Evolutionary conservation across 106 monocot genomes (phyloP), one percentile per base, ranked within the genome.

Genomic region (Ottelia alismoides): DNA sequence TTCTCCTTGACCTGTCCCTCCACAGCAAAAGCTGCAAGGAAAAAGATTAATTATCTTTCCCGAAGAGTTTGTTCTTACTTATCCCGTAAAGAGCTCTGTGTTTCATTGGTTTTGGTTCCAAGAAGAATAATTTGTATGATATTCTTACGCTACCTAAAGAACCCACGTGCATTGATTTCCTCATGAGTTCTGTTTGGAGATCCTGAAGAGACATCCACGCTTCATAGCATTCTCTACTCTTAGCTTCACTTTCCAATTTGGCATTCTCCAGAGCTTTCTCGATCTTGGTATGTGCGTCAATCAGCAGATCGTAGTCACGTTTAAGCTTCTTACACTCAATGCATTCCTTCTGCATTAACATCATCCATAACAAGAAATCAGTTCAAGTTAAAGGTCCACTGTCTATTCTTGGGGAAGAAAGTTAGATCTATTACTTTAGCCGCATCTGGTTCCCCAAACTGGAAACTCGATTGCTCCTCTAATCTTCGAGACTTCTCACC

Each of bases 1-100:
- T 83, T 92, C 54, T 92, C 86, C 71, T 82, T 92, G 55, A 92
- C 92, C 72, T 92, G 92, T n/a, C 92, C 92, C 65, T 92, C 92
- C 6, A 92, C 86, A 21, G 92, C 92, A 79, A 68, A 83, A 60
- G 92, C 92, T 92, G 68, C 27, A 71, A 23, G 60, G 50, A 43
- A 28, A 43, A 43, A 7, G 10, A 43, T 16, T 43, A 16, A 16
- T 16, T 7, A 7, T 43, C 6, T 7, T 16, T 31, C 4, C 56
- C 28, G 3, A 18, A 1, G n/a, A n/a, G n/a, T n/a, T n/a, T n/a
- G n/a, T n/a, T n/a, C n/a, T n/a, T n/a, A n/a, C n/a, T n/a, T n/a
- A n/a, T n/a, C n/a, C n/a, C n/a, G n/a, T n/a, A n/a, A n/a, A n/a
- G n/a, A n/a, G n/a, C n/a, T n/a, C n/a, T n/a, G n/a, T n/a, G n/a